Conservation (phyloP, 2,329 filamentous ascomycete species). For the Microdochium trichocladiopsis region DNA sequence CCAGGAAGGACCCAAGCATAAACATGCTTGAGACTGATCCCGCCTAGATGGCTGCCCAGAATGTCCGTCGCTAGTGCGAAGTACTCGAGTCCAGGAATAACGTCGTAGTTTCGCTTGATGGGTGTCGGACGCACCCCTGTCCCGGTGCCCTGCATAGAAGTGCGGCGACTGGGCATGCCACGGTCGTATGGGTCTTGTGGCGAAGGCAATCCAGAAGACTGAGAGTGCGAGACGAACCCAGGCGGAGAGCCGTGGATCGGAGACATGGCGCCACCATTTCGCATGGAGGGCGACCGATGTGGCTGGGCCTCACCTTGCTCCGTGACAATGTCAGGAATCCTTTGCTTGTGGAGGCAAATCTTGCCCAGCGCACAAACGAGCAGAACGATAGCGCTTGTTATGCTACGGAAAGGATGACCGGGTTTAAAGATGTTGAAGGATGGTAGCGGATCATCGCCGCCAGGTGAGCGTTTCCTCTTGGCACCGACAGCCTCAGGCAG, state of each 20-base stretch:
- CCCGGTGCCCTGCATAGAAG: slow-evolving; percentile 38
- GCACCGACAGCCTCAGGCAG: slow-evolving; percentile 17
- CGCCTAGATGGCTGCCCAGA: slow-evolving; percentile 71
- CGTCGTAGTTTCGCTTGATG: slow-evolving; percentile 62
- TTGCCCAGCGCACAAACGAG: slow-evolving; percentile 81
- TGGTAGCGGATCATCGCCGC: slow-evolving; percentile 17
- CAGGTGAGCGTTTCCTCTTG: slow-evolving; percentile 52
- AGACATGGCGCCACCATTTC: slow-evolving; percentile 44
- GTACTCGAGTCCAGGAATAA: slow-evolving; percentile 84
- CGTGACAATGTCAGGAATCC: slow-evolving; percentile 52
- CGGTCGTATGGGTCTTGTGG: slow-evolving; percentile 45
- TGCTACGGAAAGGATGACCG: slow-evolving; percentile 54
- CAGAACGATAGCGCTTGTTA: slow-evolving; percentile 75
- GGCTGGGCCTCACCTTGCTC: slow-evolving; percentile 30
- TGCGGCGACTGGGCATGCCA: slow-evolving; percentile 36
- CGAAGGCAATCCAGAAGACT: slow-evolving; percentile 43
- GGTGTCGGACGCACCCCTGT: slow-evolving; percentile 6
- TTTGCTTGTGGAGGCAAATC: slow-evolving; percentile 56
- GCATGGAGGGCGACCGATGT: slow-evolving; percentile 31
- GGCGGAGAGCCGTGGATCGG: slow-evolving; percentile 51
- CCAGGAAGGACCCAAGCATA: slow-evolving; percentile 81
- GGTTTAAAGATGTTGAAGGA: slow-evolving; percentile 28
- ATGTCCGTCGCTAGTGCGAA: slow-evolving; percentile 84
- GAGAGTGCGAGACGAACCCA: slow-evolving; percentile 33
- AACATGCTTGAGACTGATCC: slow-evolving; percentile 74